phyloP scores from a whole-genome alignment of 495 filamentous ascomycete species.

The Daldinia grandis region DNA sequence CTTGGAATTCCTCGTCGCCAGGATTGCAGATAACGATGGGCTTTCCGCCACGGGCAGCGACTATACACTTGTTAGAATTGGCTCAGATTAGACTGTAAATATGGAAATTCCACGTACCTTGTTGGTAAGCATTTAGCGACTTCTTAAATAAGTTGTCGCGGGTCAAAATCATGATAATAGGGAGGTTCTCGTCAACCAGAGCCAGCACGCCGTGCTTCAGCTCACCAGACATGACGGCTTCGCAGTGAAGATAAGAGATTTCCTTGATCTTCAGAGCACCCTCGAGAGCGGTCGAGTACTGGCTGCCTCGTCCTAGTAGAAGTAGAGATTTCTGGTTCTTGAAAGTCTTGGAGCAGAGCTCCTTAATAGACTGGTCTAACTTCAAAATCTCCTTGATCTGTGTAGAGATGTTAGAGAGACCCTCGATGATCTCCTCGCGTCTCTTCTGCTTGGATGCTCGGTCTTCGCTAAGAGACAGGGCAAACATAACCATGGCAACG shows the following conservation, averaged over 20 bases:
- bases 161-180: slow-evolving; percentile 99
- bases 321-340: slow-evolving; percentile 96
- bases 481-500: slow-evolving; percentile 99
- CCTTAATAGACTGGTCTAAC: slow-evolving; percentile 92
- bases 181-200: slow-evolving; percentile 95
- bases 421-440: slow-evolving; percentile 96
- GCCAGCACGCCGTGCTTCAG: slow-evolving; percentile 98
- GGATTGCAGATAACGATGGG: slow-evolving; percentile 99
- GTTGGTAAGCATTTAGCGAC: slow-evolving; percentile 97
- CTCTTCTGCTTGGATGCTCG: slow-evolving; percentile 92
- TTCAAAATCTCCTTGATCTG: slow-evolving; percentile 92
- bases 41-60: slow-evolving; percentile 90
- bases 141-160: slow-evolving; percentile 95
- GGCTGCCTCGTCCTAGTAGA: slow-evolving; percentile 90
- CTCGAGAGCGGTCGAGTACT: slow-evolving; percentile 96
- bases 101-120: slow-evolving; percentile 66
- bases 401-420: slow-evolving; percentile 81
- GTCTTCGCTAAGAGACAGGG: slow-evolving; percentile 93
- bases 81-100: not conserved
- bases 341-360: slow-evolving; percentile 87
- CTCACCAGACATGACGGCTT: slow-evolving; percentile 99
- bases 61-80: slow-evolving; percentile 52
- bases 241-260: slow-evolving; percentile 98
- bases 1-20: slow-evolving; percentile 85
- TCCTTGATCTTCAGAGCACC: slow-evolving; percentile 99